Evolutionary conservation across 2,329 filamentous ascomycete species (phyloP), one percentile per base, ranked within the genome.

Genomic region (Sclerotiophoma versabilis): DNA sequence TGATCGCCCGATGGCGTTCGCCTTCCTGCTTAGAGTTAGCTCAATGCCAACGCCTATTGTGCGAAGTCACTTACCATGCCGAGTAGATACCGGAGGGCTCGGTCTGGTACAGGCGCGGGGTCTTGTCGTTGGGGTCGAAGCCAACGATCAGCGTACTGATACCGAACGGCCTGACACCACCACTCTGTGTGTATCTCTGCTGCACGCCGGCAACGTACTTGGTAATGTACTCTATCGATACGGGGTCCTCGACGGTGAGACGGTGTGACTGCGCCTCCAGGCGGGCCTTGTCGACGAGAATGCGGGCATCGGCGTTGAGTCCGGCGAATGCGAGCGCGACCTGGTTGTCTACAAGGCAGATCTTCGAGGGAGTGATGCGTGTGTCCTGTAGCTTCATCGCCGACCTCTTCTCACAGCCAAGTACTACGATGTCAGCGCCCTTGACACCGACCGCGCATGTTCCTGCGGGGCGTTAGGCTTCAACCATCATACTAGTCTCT

Each of bases 321-420:
- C 95, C 95, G 60, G 95, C 95, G 70, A 99, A 99, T 63, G 95
- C 95, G 64, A 99, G 90, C 75, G 93, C 96, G 71, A 96, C 93
- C 79, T 99, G 95, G 72, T 88, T 91, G 78, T 99, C 95, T 73
- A 99, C 87, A 63, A 97, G 87, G 69, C 93, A 92, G 77, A 99
- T 97, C 84, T 99, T 99, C 68, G 95, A 98, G 11, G 95, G 95
- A 25, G 95, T 99, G 79, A 99, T 99, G 76, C 95, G 90, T 54
- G 96, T 99, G 79, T 99, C 95, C 84, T 99, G 95, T 57, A 99
- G 87, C 82, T 99, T 99, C 90, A 99, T 97, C 27, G 95, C 95
- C 47, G 95, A 98, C 69, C 93, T 88, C 85, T 99, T 99, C 82
- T 99, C 95, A 79, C 95, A 99, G 70, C 95, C 95, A 43, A 99